phyloP scores from a whole-genome alignment of 2,329 filamentous ascomycete species.

The Aspergillus niger region DNA sequence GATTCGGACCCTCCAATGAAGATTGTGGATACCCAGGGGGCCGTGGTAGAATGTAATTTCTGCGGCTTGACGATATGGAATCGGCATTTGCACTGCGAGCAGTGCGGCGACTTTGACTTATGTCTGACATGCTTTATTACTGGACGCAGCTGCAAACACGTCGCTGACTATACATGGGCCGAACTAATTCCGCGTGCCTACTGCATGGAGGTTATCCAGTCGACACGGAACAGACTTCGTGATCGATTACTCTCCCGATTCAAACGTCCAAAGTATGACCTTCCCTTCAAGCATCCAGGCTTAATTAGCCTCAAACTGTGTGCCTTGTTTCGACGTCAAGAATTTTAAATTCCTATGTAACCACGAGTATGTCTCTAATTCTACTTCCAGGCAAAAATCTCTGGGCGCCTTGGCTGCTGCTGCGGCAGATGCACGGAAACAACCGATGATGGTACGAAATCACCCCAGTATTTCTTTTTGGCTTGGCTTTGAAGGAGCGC shows the following conservation, averaged over 20 bases:
- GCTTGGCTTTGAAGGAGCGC: background rate
- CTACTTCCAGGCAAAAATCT: conserved; percentile 13
- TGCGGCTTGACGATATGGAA: conserved; percentile 43
- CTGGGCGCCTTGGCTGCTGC: conserved; percentile 28
- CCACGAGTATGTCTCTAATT: background rate
- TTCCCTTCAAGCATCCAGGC: background rate
- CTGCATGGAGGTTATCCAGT: conserved; percentile 27
- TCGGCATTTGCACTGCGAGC: conserved; percentile 39
- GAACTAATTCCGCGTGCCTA: conserved; percentile 33
- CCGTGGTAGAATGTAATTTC: conserved; percentile 40
- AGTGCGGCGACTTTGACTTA: conserved; percentile 40
- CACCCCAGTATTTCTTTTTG: conserved; percentile 6
- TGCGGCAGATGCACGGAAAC: conserved; percentile 27
- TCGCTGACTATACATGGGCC: conserved; percentile 34
- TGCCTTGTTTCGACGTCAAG: background rate
- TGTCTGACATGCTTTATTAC: conserved; percentile 39
- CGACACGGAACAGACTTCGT: background rate
- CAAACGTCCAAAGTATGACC: conserved; percentile 11
- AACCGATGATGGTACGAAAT: conserved; percentile 23
- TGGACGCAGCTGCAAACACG: conserved; percentile 39
- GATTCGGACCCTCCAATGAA: conserved; percentile 26
- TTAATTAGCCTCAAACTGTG: background rate
- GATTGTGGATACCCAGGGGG: conserved; percentile 32
- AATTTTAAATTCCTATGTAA: no score
- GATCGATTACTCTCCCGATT: background rate